phyloP scores from a whole-genome alignment of 495 filamentous ascomycete genomes.

The Gamarada debralockiae region DNA sequence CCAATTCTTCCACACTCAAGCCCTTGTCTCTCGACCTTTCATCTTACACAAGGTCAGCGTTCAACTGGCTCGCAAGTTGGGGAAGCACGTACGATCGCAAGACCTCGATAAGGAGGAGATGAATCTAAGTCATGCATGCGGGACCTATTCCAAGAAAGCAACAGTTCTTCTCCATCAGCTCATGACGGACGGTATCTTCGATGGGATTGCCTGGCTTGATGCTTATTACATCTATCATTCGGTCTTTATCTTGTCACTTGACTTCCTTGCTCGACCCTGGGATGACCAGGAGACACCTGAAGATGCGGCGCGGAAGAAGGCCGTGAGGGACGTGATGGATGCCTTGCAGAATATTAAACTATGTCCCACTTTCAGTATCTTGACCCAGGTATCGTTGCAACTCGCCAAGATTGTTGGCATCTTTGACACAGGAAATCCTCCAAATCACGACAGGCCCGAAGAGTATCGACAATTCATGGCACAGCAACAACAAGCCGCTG shows the following conservation, averaged over 20 bases:
- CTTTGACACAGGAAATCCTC: conserved; percentile 11
- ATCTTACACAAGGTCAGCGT: conserved; percentile 24
- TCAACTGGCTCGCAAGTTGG: conserved; percentile 18
- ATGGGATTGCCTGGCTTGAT: conserved; percentile 25
- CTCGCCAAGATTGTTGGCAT: conserved; percentile 26
- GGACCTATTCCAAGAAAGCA: conserved; percentile 16
- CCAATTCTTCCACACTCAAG: conserved; percentile 29
- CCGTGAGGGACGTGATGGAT: conserved; percentile 20
- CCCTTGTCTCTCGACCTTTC: conserved; percentile 30
- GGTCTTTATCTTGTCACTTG: conserved; percentile 24
- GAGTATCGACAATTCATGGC: not conserved
- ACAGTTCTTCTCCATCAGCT: conserved; percentile 19
- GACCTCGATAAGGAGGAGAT: conserved; percentile 24
- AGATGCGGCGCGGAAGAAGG: conserved; percentile 18
- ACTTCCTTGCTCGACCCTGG: conserved; percentile 22
- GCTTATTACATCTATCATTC: conserved; percentile 26
- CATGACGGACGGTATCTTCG: conserved; percentile 13
- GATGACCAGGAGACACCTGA: conserved; percentile 17
- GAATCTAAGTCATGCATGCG: conserved; percentile 15
- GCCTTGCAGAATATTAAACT: conserved; percentile 14
- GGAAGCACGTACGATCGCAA: conserved; percentile 19
- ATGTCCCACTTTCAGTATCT: conserved; percentile 22
- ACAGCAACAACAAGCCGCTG: not conserved
- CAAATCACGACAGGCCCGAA: not conserved
- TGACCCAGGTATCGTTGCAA: conserved; percentile 21